Evolutionary conservation across 164 flowering plant genomes (phyloP), one percentile per base, ranked within the genome.

Genomic region (Saururus chinensis): DNA sequence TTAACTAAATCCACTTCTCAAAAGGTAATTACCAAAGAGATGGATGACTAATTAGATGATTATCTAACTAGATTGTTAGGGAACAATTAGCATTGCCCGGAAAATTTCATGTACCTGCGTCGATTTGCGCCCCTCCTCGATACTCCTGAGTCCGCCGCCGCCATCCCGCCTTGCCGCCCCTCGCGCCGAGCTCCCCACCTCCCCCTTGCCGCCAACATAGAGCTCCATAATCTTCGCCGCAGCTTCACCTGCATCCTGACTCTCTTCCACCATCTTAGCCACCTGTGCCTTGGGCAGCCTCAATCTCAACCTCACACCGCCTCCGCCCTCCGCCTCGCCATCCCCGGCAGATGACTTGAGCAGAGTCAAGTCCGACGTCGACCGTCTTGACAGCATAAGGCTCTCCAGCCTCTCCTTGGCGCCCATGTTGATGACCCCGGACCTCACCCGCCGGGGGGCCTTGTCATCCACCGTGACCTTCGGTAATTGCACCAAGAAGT

Each of bases 221-320:
- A 91, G 83, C 9, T 67, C 73, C 74, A 82, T 63, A 40, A 92
- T 80, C 76, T 73, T 92, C 78, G 82, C 79, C 0, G 92, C 92
- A 0, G 78, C 88, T 61, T 92, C 98, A 0, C 76, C 68, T 20
- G 74, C 83, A 60, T 80, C 80, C 41, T 42, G 74, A 66, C 92
- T 81, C 49, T 82, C 86, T 60, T 70, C 72, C 78, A 85, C 72
- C 71, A 85, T 24, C 71, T 63, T 85, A 24, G 75, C 85, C 64
- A 92, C 85, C 62, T 85, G 82, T 1, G 86, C 74, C 78, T 76
- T 86, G 1, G 87, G 92, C 40, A 90, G 66, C 75, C 83, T 78
- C 80, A 90, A 16, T 60, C 54, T 70, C 19, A 13, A 19, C n/a
- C 41, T 14, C 13, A 60, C 63, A 7, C 35, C 17, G 23, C 42